A percentile compares a stretch with the other conserved stretches of the same genome.
These are phyloP conservation scores for Cutaneotrichosporon sp. DNA, from an alignment of 1,284 basidiomycete genomes.

Conservation along the genomic window DNA sequence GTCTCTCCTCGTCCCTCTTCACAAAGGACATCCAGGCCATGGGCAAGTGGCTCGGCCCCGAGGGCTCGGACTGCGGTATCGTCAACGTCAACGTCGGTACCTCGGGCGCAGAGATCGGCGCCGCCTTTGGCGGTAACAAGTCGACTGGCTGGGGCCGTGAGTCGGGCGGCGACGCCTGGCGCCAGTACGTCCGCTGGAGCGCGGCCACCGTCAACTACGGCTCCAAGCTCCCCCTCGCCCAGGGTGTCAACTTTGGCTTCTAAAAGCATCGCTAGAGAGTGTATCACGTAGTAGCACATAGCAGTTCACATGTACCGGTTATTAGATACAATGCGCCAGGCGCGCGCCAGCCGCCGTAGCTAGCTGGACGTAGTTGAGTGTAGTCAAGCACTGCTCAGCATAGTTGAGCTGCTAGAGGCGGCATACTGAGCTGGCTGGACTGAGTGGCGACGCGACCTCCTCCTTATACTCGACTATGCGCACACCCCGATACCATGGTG, in stretches of 20 bases:
- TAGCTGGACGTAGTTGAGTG: too few species aligned
- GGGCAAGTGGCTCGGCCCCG: conserved; percentile 85
- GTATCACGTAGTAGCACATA: conserved; percentile 7
- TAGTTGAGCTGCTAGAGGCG: too few species aligned
- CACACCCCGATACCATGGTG: too few species aligned
- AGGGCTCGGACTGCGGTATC: conserved; percentile 81
- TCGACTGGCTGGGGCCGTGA: conserved; percentile 80
- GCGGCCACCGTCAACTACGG: conserved; percentile 88
- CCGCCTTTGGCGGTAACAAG: conserved; percentile 91
- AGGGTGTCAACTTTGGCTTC: conserved; percentile 73
- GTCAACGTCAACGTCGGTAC: conserved; percentile 87
- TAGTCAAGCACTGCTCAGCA: too few species aligned
- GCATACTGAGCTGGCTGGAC: too few species aligned
- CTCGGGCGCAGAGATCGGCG: conserved; percentile 87
- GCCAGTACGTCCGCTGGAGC: conserved; percentile 56
- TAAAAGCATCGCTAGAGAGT: conserved; percentile 8
- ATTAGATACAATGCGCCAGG: not conserved
- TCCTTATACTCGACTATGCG: too few species aligned
- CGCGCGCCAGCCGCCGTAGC: too few species aligned
- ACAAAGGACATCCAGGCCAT: conserved; percentile 74
- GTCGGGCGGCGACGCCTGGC: conserved; percentile 94
- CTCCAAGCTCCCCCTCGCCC: conserved; percentile 77
- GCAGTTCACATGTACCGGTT: conserved; percentile 3
- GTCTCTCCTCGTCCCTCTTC: conserved; percentile 84
- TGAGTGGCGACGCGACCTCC: too few species aligned